These are phyloP conservation scores for Hypoxylon sp. DNA, from an alignment of 2,329 filamentous ascomycete genomes.

Conservation along the genomic window DNA sequence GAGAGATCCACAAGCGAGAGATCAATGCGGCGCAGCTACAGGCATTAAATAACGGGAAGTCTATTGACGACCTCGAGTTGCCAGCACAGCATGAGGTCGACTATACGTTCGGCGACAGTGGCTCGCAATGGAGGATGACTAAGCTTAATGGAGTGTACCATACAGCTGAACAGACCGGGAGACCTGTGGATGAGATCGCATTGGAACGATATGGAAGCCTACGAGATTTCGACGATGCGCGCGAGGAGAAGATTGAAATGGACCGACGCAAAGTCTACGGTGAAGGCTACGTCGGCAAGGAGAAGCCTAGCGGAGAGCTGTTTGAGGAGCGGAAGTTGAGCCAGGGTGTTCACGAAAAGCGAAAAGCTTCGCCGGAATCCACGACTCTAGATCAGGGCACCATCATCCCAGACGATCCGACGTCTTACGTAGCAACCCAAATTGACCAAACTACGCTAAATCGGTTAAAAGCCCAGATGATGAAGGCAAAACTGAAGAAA, in stretches of 20 bases:
- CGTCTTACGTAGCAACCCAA: slow-evolving; percentile 63
- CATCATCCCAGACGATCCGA: slow-evolving; percentile 68
- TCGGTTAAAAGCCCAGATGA: slow-evolving; percentile 90
- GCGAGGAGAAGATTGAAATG: slow-evolving; percentile 93
- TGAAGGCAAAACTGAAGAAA: slow-evolving; percentile 92
- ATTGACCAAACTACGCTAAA: slow-evolving; percentile 88
- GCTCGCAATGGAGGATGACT: slow-evolving; percentile 96
- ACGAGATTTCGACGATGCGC: slow-evolving; percentile 89
- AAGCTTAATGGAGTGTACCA: slow-evolving; percentile 90
- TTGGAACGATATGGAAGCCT: slow-evolving; percentile 85
- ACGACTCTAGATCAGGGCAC: slow-evolving; percentile 67
- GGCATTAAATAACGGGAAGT: slow-evolving; percentile 71
- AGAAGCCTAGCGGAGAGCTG: slow-evolving; percentile 89
- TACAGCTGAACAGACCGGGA: slow-evolving; percentile 79
- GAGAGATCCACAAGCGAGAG: slow-evolving; percentile 84
- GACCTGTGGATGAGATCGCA: slow-evolving; percentile 85
- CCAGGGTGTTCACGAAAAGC: slow-evolving; percentile 63
- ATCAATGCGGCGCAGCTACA: slow-evolving; percentile 79
- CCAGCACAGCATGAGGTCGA: slow-evolving; percentile 74
- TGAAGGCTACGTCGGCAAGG: slow-evolving; percentile 84
- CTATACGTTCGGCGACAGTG: slow-evolving; percentile 90
- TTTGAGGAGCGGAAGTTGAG: slow-evolving; percentile 80
- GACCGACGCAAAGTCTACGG: slow-evolving; percentile 88
- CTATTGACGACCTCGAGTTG: slow-evolving; percentile 66
- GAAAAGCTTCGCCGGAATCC: slow-evolving; percentile 51